Evolutionary conservation across 1,139 yeast genomes (phyloP).

Genomic region (Geotrichum aggregatum): DNA sequence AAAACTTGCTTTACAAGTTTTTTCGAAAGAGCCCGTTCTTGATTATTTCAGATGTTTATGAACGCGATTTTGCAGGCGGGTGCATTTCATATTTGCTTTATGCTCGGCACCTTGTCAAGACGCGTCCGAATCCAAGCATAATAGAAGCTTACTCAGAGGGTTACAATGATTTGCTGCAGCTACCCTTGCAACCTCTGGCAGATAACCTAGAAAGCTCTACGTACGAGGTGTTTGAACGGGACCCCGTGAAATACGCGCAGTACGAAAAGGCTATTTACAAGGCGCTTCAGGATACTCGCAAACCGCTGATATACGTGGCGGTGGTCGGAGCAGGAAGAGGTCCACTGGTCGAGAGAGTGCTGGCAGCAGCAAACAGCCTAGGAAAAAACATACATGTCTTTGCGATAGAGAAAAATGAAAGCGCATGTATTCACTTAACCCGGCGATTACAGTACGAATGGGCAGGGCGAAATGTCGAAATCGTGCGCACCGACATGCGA

Average conservation of each 20-base stretch:
- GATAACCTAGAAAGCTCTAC: constrained; percentile 54
- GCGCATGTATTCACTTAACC: constrained; percentile 47
- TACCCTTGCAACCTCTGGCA: constrained; percentile 70
- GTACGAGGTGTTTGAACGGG: constrained; percentile 68
- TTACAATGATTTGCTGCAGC: constrained; percentile 44
- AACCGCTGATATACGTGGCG: constrained; percentile 41
- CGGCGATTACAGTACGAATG: constrained; percentile 32
- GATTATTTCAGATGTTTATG: constrained; percentile 36
- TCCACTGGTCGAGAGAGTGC: constrained; percentile 57
- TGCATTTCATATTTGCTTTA: constrained; percentile 49
- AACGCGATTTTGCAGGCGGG: constrained; percentile 40
- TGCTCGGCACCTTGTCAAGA: constrained; percentile 48
- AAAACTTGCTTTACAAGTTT: constrained; percentile 44
- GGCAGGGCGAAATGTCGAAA: constrained; percentile 42
- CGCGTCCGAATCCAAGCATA: constrained; percentile 35
- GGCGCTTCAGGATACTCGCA: constrained; percentile 48
- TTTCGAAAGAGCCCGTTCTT: constrained; percentile 36
- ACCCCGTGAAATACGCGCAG: constrained; percentile 58
- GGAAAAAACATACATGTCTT: constrained; percentile 41
- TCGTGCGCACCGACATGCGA: constrained; percentile 58
- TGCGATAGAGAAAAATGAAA: constrained; percentile 69
- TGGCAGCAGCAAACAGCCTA: constrained; percentile 43
- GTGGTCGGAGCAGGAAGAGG: constrained; percentile 89
- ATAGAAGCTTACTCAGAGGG: constrained; percentile 39
- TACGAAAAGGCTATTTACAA: constrained; percentile 62